These are phyloP conservation scores for Sugiyamaella marilandica DNA, from an alignment of 805 yeast species.

Conservation along the genomic window DNA sequence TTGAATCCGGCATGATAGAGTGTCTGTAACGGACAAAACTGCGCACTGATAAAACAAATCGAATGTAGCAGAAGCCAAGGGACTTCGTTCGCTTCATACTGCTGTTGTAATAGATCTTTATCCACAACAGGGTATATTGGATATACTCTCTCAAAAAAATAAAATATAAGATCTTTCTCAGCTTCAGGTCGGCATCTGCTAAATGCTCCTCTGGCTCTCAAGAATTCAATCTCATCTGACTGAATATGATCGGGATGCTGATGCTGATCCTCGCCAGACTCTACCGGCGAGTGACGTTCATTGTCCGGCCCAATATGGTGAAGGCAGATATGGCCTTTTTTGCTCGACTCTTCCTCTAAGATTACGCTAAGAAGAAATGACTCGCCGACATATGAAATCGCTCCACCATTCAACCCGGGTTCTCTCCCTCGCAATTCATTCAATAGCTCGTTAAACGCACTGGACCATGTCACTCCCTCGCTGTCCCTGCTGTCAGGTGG, in stretches of 20 bases:
- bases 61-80: slow-evolving; percentile 15
- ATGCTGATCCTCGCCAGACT: not conserved
- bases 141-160: slow-evolving; percentile 12
- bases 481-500: not conserved
- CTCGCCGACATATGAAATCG: not conserved
- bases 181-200: not conserved
- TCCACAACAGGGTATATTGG: slow-evolving; percentile 17
- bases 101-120: slow-evolving; percentile 9
- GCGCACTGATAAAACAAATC: slow-evolving; percentile 14
- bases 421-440: not conserved
- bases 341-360: not conserved
- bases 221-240: not conserved
- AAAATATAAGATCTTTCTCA: slow-evolving; percentile 3
- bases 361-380: not conserved
- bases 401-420: not conserved
- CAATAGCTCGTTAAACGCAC: not conserved
- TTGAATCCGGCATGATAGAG: slow-evolving; percentile 10
- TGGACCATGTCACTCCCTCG: slow-evolving; percentile 1
- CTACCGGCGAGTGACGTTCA: not conserved
- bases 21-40: slow-evolving; percentile 9
- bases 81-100: slow-evolving; percentile 3
- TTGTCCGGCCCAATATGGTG: not conserved
- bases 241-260: not conserved
- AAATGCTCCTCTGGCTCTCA: not conserved
- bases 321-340: not conserved